phyloP scores from a whole-genome alignment of 805 yeast genomes.

The Phaffomyces antillensis region DNA sequence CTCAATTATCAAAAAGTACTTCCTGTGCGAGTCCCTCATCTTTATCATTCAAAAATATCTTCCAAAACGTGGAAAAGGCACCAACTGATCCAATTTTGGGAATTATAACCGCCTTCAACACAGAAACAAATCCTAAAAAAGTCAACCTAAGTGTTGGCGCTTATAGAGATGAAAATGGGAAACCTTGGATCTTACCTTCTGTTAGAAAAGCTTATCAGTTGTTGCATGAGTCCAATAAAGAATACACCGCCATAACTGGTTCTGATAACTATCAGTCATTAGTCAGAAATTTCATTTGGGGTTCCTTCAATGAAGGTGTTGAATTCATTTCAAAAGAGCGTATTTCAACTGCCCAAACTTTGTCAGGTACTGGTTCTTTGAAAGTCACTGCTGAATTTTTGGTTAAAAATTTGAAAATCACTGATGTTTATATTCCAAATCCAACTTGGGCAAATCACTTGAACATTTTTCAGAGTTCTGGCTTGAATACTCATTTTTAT shows the following conservation, averaged over 20 bases:
- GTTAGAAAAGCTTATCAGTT: slow-evolving; percentile 51
- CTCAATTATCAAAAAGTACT: not conserved
- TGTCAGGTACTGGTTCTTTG: slow-evolving; percentile 94
- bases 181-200: slow-evolving; percentile 82
- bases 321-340: slow-evolving; percentile 48
- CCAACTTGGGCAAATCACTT: slow-evolving; percentile 96
- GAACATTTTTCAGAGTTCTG: slow-evolving; percentile 71
- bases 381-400: slow-evolving; percentile 79
- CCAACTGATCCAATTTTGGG: slow-evolving; percentile 89
- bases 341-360: slow-evolving; percentile 78
- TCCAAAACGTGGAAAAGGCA: slow-evolving; percentile 28
- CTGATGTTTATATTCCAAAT: slow-evolving; percentile 58
- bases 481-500: slow-evolving; percentile 55
- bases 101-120: slow-evolving; percentile 63
- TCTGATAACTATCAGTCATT: slow-evolving; percentile 55
- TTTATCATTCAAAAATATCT: slow-evolving; percentile 2
- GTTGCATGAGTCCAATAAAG: slow-evolving; percentile 54
- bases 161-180: slow-evolving; percentile 83
- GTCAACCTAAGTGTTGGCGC: slow-evolving; percentile 54
- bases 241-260: slow-evolving; percentile 84
- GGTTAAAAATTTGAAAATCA: slow-evolving; percentile 45
- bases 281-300: slow-evolving; percentile 67
- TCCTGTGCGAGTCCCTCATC: not conserved
- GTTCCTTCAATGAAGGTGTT: slow-evolving; percentile 52
- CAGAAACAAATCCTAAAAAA: slow-evolving; percentile 53